Base-by-base conservation (phyloP, 208 protist species). In the Wallacemonas sp. region DNA sequence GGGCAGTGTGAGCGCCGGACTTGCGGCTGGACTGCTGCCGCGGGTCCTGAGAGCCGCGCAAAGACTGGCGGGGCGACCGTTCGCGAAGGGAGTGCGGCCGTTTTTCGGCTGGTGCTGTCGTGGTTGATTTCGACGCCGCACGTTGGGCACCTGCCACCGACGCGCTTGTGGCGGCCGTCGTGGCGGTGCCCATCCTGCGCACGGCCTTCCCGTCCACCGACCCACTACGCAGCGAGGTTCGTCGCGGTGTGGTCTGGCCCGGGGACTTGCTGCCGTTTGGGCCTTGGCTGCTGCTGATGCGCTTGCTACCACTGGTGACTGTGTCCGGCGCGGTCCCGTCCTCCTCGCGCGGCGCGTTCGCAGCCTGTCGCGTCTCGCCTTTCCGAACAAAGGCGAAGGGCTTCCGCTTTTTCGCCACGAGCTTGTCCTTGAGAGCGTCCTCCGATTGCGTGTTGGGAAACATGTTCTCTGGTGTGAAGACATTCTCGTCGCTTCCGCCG, bases 381-480 rank as follows among this genome's bases (percentile, higher is more conserved):
- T 77, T 73, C 2, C 77, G 74, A 42, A 86, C 71, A 65, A 87
- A 90, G 16, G 59, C 52, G 44, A 82, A 82, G 5, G 80, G 80
- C 28, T 75, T 71, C 2, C 66, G 67, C 31, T 65, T 74, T 54
- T 65, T 72, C 29, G 74, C 62, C 29, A 59, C 44, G 36, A 79
- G 25, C 20, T 67, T 57, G 10, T 71, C 65, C 72, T 71, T 83
- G 32, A 88, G 59, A 18, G 68, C 70, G 10, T 81, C 81, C 46
- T 76, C 85, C 10, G 88, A 91, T 11, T 82, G 76, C 1, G 80
- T 89, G 67, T 90, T 90, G 41, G 85, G 84, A 44, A 90, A 91
- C 74, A 89, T 84, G 44, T 91, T 91, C 59, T 90, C 81, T 4
- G 84, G 72, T 3, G 78, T 79, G 36, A 90, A 89, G 25, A 87